Conservation (phyloP, 2,329 filamentous ascomycete genomes). For the Ploettnerulaceae sp. region DNA sequence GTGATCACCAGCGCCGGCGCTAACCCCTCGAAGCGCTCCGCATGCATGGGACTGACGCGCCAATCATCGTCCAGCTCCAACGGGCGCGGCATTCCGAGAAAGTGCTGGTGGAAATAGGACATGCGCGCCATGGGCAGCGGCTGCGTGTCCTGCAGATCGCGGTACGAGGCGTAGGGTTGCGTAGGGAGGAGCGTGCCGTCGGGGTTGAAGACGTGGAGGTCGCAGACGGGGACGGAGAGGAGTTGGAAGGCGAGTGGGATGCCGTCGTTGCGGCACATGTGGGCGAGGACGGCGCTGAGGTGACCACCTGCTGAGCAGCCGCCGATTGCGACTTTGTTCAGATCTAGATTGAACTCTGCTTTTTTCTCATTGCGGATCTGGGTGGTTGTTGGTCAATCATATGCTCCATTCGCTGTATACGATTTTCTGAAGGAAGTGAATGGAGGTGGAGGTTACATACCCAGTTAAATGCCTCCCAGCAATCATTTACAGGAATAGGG, state of each 20-base stretch:
- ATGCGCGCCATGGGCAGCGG: slow-evolving; percentile 18
- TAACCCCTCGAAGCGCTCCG: slow-evolving; percentile 29
- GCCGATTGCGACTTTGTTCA: slow-evolving; percentile 18
- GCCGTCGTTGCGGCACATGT: slow-evolving; percentile 17
- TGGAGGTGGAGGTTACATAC: slow-evolving; percentile 10
- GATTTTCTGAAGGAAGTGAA: not conserved
- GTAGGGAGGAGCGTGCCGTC: not conserved
- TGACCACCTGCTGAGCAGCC: slow-evolving; percentile 22
- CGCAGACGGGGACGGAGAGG: slow-evolving; percentile 18
- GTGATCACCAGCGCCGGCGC: slow-evolving; percentile 34
- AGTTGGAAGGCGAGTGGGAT: slow-evolving; percentile 23
- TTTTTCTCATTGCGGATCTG: slow-evolving; percentile 15
- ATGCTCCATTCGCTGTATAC: too few relatives aligned
- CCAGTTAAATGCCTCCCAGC: slow-evolving; percentile 43
- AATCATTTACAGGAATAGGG: slow-evolving; percentile 40
- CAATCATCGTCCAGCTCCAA: slow-evolving; percentile 7
- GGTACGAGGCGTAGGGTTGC: slow-evolving; percentile 19
- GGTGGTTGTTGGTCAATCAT: not conserved
- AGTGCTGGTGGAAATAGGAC: slow-evolving; percentile 18
- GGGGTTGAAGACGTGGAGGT: slow-evolving; percentile 15
- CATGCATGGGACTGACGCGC: slow-evolving; percentile 26
- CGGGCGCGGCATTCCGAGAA: slow-evolving; percentile 14
- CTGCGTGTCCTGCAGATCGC: slow-evolving; percentile 17
- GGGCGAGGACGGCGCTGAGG: slow-evolving; percentile 19
- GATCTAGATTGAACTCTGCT: slow-evolving; percentile 21